phyloP scores from a whole-genome alignment of 2,329 filamentous ascomycete genomes.

The Neopestalotiopsis sp. region DNA sequence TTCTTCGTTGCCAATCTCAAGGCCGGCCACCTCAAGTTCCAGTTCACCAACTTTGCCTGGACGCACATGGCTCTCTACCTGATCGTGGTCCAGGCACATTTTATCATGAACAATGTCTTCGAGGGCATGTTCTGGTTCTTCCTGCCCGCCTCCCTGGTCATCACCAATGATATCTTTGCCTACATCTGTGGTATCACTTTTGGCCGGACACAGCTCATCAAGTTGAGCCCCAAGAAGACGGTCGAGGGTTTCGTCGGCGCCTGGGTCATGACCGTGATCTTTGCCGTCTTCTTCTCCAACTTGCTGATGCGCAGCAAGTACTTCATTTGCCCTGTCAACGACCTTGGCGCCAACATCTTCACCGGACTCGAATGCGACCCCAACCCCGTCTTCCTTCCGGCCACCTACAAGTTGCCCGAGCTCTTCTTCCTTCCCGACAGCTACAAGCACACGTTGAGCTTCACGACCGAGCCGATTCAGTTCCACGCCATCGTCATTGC shows the following conservation, averaged over 20 bases:
- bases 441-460: constrained; percentile 49
- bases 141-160: constrained; percentile 90
- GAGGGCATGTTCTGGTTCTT: constrained; percentile 99
- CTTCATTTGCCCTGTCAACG: constrained; percentile 97
- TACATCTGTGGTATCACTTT: constrained; percentile 98
- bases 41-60: constrained; percentile 99
- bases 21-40: constrained; percentile 96
- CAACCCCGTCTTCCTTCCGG: constrained; percentile 89
- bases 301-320: constrained; percentile 90
- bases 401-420: constrained; percentile 53
- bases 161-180: constrained; percentile 98
- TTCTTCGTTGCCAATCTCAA: constrained; percentile 96
- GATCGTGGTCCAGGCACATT: constrained; percentile 97
- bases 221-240: constrained; percentile 98
- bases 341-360: constrained; percentile 91
- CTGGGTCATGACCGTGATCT: constrained; percentile 93
- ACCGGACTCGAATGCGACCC: constrained; percentile 88
- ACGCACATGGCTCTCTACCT: constrained; percentile 99
- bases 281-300: constrained; percentile 82
- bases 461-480: constrained; percentile 87
- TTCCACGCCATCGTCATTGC: constrained; percentile 90
- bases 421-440: constrained; percentile 61
- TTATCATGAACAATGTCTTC: constrained; percentile 99
- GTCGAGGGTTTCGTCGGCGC: constrained; percentile 97
- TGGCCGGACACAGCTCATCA: constrained; percentile 94